A percentile compares a stretch with the other conserved stretches of the same genome.
Conservation (phyloP, 306 rosid species). For the Casuarina equisetifolia region DNA sequence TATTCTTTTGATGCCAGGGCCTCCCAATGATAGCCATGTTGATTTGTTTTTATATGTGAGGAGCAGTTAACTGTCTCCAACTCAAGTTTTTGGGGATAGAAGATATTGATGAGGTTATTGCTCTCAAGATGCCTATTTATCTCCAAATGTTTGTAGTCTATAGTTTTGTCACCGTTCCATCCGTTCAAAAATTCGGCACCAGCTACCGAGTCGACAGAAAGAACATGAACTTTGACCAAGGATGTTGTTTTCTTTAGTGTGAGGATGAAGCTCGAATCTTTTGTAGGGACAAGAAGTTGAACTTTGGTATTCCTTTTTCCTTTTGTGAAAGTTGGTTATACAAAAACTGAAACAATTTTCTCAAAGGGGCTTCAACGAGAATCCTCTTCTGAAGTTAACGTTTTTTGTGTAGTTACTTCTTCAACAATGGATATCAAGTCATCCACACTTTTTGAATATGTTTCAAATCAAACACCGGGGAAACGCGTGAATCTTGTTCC, state of each 20-base stretch:
- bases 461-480: not conserved
- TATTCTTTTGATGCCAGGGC: not conserved
- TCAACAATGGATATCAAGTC: not conserved
- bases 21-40: not conserved
- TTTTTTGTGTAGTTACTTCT: not conserved
- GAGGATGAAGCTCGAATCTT: not conserved
- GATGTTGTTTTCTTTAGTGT: not conserved
- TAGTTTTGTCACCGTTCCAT: not conserved
- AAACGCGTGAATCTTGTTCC: not conserved
- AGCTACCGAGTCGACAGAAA: conserved; percentile 1
- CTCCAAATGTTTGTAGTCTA: not conserved
- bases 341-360: too few species aligned
- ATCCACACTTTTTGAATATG: not conserved
- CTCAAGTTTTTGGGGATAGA: not conserved
- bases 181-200: not conserved
- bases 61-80: not conserved
- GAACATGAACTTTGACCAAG: not conserved
- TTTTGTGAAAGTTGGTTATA: too few species aligned
- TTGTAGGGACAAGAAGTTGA: not conserved
- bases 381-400: too few species aligned
- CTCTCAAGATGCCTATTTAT: not conserved
- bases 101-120: not conserved
- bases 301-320: not conserved
- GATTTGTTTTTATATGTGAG: not conserved
- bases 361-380: not conserved